Evolutionary conservation across 2,329 filamentous ascomycete genomes (phyloP), one percentile per base, ranked within the genome.

Genomic region (Cladosporium sp.): DNA sequence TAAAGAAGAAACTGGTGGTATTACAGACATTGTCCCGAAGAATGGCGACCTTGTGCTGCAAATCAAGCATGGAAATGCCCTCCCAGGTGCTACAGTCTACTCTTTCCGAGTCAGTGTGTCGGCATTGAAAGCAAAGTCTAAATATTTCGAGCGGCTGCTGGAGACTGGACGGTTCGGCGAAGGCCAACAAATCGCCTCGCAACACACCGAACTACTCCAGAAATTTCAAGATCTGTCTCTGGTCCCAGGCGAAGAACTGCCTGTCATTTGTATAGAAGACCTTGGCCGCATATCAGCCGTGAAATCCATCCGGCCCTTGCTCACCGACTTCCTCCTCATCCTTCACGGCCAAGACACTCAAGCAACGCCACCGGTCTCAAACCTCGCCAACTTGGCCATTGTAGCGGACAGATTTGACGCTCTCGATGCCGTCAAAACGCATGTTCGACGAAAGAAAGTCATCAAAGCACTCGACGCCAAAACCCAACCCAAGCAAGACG

Each of bases 351-450:
- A 69, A 41, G 75, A 78, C 32, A 66, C 72, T 32, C 67, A 63
- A 4, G 45, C 65, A 2, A 66, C 62, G 1, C 72, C 57, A 12
- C 78, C 77, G 13, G 75, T 87, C 55, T 69, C 78, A 6, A 85
- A 85, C 56, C 72, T 86, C 9, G 79, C 82, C 12, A 85, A 84
- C 1, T 70, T 90, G 35, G 81, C 84, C 35, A 77, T 88, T 45
- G 77, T 88, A 50, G 84, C 85, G 8, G 86, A 90, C 65, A 79
- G 84, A 38, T 90, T 88, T 66, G 83, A 85, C 67, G 85, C 83
- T 53, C 68, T 81, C 2, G 64, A 72, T 2, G 64, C 72, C 9
- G 74, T 88, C 1, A 72, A 78, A 7, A 71, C 70, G 40, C 79
- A 80, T 55, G 65, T 85, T 15, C 73, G 72, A 41, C 64, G 64